A percentile compares a stretch with the other conserved stretches of the same genome.
Evolutionary conservation across 2,329 filamentous ascomycete species (phyloP).

Genomic region (Xylariaceae sp.): DNA sequence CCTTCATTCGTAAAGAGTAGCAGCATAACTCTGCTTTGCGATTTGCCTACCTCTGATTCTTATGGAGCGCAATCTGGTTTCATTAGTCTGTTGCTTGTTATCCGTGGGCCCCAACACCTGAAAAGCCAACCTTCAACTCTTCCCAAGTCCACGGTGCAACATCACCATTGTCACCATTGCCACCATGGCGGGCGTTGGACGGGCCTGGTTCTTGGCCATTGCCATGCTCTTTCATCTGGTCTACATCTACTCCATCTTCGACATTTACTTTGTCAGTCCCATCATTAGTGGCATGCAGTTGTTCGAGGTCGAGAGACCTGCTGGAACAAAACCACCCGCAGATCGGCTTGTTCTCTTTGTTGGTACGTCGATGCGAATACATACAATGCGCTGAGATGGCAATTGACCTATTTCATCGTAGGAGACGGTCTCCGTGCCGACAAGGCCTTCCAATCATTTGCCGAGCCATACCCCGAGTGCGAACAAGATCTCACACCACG

Average conservation of each 20-base stretch:
- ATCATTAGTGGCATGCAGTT: constrained; percentile 94
- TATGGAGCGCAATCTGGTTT: too few species aligned
- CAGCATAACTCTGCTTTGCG: too few species aligned
- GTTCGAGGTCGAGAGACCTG: constrained; percentile 63
- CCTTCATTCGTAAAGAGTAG: too few species aligned
- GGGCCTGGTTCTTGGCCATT: constrained; percentile 80
- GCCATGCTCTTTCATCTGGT: constrained; percentile 90
- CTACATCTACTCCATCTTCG: constrained; percentile 94
- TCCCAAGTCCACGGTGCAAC: too few species aligned
- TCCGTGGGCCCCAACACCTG: too few species aligned
- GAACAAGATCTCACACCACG: constrained; percentile 66
- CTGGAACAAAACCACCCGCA: constrained; percentile 66
- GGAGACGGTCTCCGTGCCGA: constrained; percentile 93
- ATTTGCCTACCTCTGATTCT: too few species aligned
- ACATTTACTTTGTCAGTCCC: constrained; percentile 97
- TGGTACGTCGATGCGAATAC: constrained; percentile 49
- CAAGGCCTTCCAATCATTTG: constrained; percentile 93
- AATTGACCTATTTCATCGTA: constrained; percentile 29
- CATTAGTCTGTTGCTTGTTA: too few species aligned
- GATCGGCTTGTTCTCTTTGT: constrained; percentile 91
- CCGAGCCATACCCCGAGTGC: constrained; percentile 72
- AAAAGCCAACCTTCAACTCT: too few species aligned
- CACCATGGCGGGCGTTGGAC: constrained; percentile 54
- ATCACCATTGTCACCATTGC: too few species aligned
- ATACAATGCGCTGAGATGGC: background rate